Conservation (phyloP, 2,329 filamentous ascomycete species). For the Rhinocladiella similis region DNA sequence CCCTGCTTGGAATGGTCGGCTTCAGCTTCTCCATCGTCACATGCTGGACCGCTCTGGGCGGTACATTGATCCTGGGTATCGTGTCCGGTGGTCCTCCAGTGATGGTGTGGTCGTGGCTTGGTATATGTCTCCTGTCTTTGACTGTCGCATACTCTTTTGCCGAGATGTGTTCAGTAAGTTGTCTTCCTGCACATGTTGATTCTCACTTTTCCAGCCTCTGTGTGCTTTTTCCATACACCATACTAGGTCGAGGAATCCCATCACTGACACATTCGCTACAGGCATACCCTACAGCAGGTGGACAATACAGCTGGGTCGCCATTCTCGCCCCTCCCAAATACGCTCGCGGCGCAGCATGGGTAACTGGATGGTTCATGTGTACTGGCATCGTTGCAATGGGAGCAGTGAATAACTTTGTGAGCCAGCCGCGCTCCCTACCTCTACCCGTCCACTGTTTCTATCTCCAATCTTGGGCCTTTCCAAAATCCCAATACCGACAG, state of each 20-base stretch:
- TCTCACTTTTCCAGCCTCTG: too few species aligned
- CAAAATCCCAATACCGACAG: slow-evolving; percentile 48
- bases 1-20: slow-evolving; percentile 58
- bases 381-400: slow-evolving; percentile 39
- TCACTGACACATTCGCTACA: too few species aligned
- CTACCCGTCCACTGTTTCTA: too few species aligned
- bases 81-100: slow-evolving; percentile 58
- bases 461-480: too few species aligned
- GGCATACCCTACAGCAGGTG: slow-evolving; percentile 51
- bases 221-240: too few species aligned
- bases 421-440: neutral
- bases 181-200: too few species aligned
- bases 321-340: slow-evolving; percentile 53
- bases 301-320: slow-evolving; percentile 45
- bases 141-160: slow-evolving; percentile 60
- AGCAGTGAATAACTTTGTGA: slow-evolving; percentile 29
- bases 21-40: slow-evolving; percentile 62
- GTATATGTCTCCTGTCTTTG: slow-evolving; percentile 52
- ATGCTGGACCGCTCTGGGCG: slow-evolving; percentile 58
- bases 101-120: slow-evolving; percentile 60
- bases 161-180: slow-evolving; percentile 48
- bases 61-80: slow-evolving; percentile 58
- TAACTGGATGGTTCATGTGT: slow-evolving; percentile 53
- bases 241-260: too few species aligned
- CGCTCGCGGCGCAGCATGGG: slow-evolving; percentile 45